phyloP scores from a whole-genome alignment of 129 eudicot species.

The Smallanthus sonchifolius region DNA sequence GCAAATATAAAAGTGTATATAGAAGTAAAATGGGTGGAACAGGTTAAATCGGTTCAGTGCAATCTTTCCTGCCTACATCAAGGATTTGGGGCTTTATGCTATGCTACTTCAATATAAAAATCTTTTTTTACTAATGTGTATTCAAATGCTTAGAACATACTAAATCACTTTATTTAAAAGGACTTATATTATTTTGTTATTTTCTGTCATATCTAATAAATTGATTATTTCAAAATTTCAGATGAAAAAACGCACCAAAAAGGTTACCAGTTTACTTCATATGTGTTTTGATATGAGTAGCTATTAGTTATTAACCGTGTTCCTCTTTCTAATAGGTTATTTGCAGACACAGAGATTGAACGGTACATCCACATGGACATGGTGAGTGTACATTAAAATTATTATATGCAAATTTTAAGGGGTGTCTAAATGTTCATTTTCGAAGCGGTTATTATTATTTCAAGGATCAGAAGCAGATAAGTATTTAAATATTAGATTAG shows the following conservation, averaged over 20 bases:
- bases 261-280: neutral
- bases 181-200: neutral
- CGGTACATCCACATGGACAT: slow-evolving; percentile 77
- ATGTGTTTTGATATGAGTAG: neutral
- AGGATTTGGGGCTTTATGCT: too few species aligned
- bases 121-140: neutral
- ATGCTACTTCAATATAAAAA: too few species aligned
- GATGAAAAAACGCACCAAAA: neutral
- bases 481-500: neutral
- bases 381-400: slow-evolving; percentile 35
- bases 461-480: neutral
- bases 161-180: neutral
- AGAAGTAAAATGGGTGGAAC: neutral
- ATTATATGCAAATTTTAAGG: neutral
- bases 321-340: slow-evolving; percentile 42
- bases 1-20: neutral
- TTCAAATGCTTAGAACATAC: neutral
- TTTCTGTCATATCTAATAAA: neutral
- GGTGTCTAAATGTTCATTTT: neutral
- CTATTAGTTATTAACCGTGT: slow-evolving; percentile 9
- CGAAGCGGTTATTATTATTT: neutral
- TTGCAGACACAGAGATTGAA: slow-evolving; percentile 55
- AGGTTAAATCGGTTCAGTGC: neutral
- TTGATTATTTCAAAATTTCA: neutral
- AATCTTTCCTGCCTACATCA: neutral